Evolutionary conservation across 2,329 filamentous ascomycete species (phyloP), one percentile per base, ranked within the genome.

Genomic region (Claviceps pusilla): DNA sequence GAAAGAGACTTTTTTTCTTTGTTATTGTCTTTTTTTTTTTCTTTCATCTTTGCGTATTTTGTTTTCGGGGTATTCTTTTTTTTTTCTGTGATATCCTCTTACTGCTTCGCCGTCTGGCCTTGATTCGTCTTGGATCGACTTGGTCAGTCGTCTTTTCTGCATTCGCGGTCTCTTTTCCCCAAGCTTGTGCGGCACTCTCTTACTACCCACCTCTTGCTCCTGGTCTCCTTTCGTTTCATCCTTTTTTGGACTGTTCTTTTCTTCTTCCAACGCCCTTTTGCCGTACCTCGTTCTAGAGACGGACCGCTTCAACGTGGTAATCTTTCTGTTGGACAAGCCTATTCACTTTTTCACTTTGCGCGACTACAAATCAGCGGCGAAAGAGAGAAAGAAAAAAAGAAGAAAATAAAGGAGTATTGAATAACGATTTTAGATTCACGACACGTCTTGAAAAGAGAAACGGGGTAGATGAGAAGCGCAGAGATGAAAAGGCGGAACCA

Each of bases 1-100:
- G 37, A 41, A 41, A 16, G 37, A 41, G 37, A 41, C 37, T 41
- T 5, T 41, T 41, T 24, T 37, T 16, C 42, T 28, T 47, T 55
- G 43, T 54, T 43, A 35, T 47, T 57, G 58, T 59, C 12, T 16
- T 46, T 52, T 46, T 19, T 19, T 46, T 7, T 33, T 29, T 7
- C 33, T 41, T 41, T 28, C 16, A 7, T 33, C 31, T 35, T 49
- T 41, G 9, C 11, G 5, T 39, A 14, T 45, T 45, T 16, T 42
- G 24, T 43, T 46, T 19, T 43, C n/a, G 19, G 24, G 24, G 3
- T 43, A 9, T 43, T 43, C 35, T 37, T 11, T 37, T 10, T 37
- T 37, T 11, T 37, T 2, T 12, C 7, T 9, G 35, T 37, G 45
- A 47, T 47, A n/a, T 31, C 24, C 45, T 47, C 16, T 29, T 14